phyloP scores from a whole-genome alignment of 176 grass and related monocot species.

The Secale cereale region DNA sequence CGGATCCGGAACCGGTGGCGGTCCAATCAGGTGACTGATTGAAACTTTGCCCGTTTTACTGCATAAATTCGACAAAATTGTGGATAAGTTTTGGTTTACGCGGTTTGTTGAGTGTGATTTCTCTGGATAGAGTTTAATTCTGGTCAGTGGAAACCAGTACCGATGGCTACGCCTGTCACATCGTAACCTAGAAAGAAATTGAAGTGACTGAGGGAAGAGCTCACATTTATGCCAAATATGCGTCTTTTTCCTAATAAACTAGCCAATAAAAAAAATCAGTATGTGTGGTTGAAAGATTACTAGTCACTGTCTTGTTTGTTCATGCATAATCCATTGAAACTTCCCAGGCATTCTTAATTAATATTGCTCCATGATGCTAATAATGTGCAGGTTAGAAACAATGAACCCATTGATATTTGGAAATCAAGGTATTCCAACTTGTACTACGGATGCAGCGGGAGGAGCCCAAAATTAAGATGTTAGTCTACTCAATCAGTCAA shows the following conservation, averaged over 20 bases:
- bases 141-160: not conserved
- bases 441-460: constrained; percentile 70
- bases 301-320: not conserved
- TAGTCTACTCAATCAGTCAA: constrained; percentile 19
- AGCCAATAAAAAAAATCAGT: not conserved
- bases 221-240: not conserved
- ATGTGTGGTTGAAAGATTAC: not conserved
- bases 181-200: not conserved
- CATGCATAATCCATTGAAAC: not conserved
- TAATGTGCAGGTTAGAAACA: constrained; percentile 49
- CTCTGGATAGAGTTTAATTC: not conserved
- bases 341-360: not conserved
- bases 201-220: not conserved
- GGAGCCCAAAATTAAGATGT: constrained; percentile 56
- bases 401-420: constrained; percentile 71
- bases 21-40: constrained; percentile 51
- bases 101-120: not conserved
- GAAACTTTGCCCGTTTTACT: not conserved
- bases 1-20: constrained; percentile 60
- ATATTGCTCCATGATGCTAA: not conserved
- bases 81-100: not conserved
- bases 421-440: constrained; percentile 66
- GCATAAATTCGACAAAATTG: not conserved
- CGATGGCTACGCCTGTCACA: not conserved
- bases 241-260: too few relatives aligned